Base-by-base conservation (phyloP, 2,329 filamentous ascomycete species). In the Hypomyces rosellus region DNA sequence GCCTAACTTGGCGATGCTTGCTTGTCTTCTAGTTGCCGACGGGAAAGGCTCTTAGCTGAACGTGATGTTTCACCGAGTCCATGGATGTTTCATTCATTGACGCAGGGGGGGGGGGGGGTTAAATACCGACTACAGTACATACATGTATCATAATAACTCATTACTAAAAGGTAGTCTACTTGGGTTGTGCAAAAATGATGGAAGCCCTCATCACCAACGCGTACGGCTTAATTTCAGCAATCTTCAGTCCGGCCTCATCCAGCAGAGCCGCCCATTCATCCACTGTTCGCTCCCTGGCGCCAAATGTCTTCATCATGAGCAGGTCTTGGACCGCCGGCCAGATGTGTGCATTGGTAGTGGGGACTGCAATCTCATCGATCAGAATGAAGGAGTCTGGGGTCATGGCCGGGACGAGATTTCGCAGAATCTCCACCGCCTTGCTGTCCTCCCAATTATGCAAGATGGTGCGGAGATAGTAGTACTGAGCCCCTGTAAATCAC, bases 371-470 rank as follows among this genome's bases (percentile, higher is more conserved):
- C 30, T 70, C 68, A 34, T 69, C 55, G 5, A 70, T 59, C 2
- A 70, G 57, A 49, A 65, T 65, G 2, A 59, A 63, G 45, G 65
- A 67, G 4, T 63, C 63, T 44, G 58, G 60, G 11, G 47, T 49
- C 65, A 72, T 69, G 0, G 64, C 68, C 4, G 54, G 46, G 20
- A 58, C 60, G 55, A 68, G 41, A 38, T 67, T 59, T 1, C 42
- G 20, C 7, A 71, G 59, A 15, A 70, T 59, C 11, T 58, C 18
- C 14, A 57, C 54, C 20, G 59, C 61, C 39, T 63, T 57, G 7
- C 60, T 56, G 41, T 70, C 63, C 0, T 63, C 59, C 64, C 66
- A 72, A 52, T 72, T 65, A 44, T 73, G 68, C 2, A 71, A 57
- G 14, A 71, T 59, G 6, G 60, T 61, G 44, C 69, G 64, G 54